Conservation (phyloP, 331 rosid species). For the Malus hybrid region DNA sequence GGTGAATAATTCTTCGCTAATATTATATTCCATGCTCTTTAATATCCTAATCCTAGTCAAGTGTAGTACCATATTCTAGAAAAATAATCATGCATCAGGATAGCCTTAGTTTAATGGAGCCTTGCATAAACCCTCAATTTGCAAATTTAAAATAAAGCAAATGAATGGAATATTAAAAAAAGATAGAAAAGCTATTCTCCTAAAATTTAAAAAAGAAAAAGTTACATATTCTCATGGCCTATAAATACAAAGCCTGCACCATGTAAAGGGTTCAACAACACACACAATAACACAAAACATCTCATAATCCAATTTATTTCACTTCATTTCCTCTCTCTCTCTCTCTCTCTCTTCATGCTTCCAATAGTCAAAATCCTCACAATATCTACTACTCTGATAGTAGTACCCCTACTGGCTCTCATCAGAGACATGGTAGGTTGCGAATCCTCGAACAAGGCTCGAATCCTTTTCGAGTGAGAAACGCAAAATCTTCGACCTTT, state of each 20-base stretch:
- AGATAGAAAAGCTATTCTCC: slow-evolving; percentile 6
- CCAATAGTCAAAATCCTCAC: slow-evolving; percentile 15
- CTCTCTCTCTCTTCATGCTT: slow-evolving; percentile 36
- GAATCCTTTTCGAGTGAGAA: slow-evolving; percentile 31
- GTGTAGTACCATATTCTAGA: neutral
- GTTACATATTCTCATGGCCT: neutral
- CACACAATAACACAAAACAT: neutral
- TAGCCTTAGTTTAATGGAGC: neutral
- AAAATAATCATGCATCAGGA: neutral
- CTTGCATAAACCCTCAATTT: slow-evolving; percentile 13
- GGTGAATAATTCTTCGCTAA: too few relatives aligned
- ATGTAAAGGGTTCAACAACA: neutral
- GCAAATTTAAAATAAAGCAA: slow-evolving; percentile 24
- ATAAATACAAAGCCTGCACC: slow-evolving; percentile 12
- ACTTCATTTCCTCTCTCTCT: neutral
- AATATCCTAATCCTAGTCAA: neutral
- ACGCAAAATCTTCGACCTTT: neutral
- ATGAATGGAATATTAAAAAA: slow-evolving; percentile 2
- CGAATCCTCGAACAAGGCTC: neutral
- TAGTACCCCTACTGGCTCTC: slow-evolving; percentile 20
- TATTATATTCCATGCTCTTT: neutral
- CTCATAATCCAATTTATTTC: neutral
- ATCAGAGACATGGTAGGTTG: slow-evolving; percentile 21
- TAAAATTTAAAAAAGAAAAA: neutral
- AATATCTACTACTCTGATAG: slow-evolving; percentile 25